Evolutionary conservation across 345 rosid species (phyloP).

Genomic region (Populus davidiana): DNA sequence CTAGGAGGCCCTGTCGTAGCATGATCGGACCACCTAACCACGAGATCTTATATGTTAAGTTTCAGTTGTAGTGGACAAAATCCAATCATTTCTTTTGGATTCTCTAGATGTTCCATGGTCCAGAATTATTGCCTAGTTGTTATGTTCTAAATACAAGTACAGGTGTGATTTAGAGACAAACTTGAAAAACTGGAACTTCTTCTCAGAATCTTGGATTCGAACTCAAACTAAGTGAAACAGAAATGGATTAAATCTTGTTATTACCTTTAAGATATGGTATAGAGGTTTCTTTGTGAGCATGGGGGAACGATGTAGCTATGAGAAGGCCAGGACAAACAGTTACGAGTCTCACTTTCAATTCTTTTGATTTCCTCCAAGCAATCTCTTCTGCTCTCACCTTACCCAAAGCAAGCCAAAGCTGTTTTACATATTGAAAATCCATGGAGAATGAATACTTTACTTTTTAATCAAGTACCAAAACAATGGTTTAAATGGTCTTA

Average conservation of each 20-base stretch:
- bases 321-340: slow-evolving; percentile 43
- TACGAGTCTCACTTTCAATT: slow-evolving; percentile 35
- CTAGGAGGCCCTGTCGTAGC: slow-evolving; percentile 32
- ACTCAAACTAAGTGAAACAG: not conserved
- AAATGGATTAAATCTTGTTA: not conserved
- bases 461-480: not conserved
- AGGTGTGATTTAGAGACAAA: too few species aligned
- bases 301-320: slow-evolving; percentile 29
- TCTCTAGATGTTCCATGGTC: not conserved
- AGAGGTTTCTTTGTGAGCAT: slow-evolving; percentile 17
- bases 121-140: too few species aligned
- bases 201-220: not conserved
- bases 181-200: not conserved
- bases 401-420: slow-evolving; percentile 47
- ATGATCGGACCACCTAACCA: slow-evolving; percentile 26
- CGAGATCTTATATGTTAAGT: not conserved
- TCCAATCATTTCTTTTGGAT: not conserved
- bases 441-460: not conserved
- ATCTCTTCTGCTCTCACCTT: slow-evolving; percentile 38
- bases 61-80: not conserved
- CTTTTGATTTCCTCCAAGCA: slow-evolving; percentile 40
- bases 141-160: too few species aligned
- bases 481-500: not conserved
- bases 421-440: slow-evolving; percentile 1
- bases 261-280: slow-evolving; percentile 40